Evolutionary conservation across 345 rosid species (phyloP).

Genomic region (Excoecaria agallocha): DNA sequence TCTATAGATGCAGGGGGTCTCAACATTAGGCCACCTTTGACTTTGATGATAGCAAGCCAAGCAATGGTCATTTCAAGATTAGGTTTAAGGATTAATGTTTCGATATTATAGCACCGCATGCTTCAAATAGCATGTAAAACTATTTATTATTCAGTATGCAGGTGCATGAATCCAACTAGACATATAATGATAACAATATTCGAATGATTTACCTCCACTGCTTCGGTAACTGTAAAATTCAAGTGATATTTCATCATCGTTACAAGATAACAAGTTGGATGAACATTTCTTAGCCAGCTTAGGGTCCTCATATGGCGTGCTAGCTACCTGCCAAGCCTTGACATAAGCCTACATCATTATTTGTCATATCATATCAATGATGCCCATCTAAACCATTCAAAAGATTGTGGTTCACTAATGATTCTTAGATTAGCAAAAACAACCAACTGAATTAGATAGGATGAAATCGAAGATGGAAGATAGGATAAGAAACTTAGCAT

Average conservation of each 20-base stretch:
- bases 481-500: not conserved
- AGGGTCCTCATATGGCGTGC: slow-evolving; percentile 62
- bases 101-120: too few relatives aligned
- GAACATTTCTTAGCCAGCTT: slow-evolving; percentile 53
- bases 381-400: slow-evolving; percentile 4
- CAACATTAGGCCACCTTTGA: too few relatives aligned
- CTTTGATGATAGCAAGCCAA: too few relatives aligned
- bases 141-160: not conserved
- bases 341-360: slow-evolving; percentile 57
- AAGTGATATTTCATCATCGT: slow-evolving; percentile 33
- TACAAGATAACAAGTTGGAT: slow-evolving; percentile 44
- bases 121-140: too few relatives aligned
- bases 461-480: not conserved
- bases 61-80: too few relatives aligned
- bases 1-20: too few relatives aligned
- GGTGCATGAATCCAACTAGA: not conserved
- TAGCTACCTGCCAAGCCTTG: slow-evolving; percentile 81
- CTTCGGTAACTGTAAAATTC: slow-evolving; percentile 67
- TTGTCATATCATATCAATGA: slow-evolving; percentile 12
- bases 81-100: too few relatives aligned
- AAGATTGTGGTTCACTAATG: not conserved
- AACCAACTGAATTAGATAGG: not conserved
- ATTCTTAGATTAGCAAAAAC: not conserved
- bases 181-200: not conserved
- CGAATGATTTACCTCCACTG: slow-evolving; percentile 54